Evolutionary conservation across 2,329 filamentous ascomycete genomes (phyloP), one percentile per base, ranked within the genome.

Genomic region (Ceratocystis ficicola): DNA sequence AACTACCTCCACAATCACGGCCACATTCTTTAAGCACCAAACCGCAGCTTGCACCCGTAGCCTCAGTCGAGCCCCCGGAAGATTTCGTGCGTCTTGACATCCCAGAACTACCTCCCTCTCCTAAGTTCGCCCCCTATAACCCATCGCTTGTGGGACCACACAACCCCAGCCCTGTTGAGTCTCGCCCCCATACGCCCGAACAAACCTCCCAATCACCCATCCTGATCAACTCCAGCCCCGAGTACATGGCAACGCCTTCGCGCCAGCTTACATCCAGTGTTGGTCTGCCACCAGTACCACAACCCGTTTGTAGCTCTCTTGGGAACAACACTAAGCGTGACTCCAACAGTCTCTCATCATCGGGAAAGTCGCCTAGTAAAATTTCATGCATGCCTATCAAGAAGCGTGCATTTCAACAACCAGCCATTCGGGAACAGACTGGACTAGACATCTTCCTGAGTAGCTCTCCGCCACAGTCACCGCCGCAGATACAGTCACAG

Each of bases 401-500:
- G 46, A 67, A 65, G 22, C 55, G 62, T 5, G 63, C 62, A 15
- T 28, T 61, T 22, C n/a, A 50, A 8, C 66, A 44, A 25, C 66
- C 66, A 25, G 22, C 48, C n/a, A 41, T 52, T 2, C 62, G 66
- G 36, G 36, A 41, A 5, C 62, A 61, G 57, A 46, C 62, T n/a
- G 62, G 57, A 32, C 44, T 65, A n/a, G 62, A 67, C n/a, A n/a
- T 67, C 25, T 67, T 64, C 46, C 25, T 61, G 1, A 67, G 66
- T 48, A 67, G 66, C 30, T 64, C 66, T 22, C 66, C 66, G 20
- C 41, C 55, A 4, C 44, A 7, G 55, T 10, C 52, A 25, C 8
- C 55, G 36, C 46, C 41, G 15, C 22, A 25, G 52, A 12, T 25
- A 15, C 52, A 57, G 28, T 25, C 52, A 15, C 52, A 32, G 25